Base-by-base conservation (phyloP, 2,329 filamentous ascomycete genomes). In the Trichophyton schoenleinii region DNA sequence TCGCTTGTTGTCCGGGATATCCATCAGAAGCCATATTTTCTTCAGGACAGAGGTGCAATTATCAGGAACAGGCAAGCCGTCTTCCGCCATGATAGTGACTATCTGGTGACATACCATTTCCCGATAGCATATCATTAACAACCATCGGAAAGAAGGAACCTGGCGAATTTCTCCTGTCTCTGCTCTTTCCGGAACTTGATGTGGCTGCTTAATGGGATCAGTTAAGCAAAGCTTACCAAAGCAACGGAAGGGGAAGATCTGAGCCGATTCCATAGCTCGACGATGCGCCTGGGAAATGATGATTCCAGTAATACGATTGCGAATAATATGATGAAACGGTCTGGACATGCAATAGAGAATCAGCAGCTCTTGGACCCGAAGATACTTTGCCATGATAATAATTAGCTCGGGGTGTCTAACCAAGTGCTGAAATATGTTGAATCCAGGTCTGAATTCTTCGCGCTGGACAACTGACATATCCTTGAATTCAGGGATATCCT, bases 1-100 rank as follows among this genome's bases (percentile, higher is more conserved):
- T 13, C 80, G 75, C 0, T 65, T 67, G 58, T 79, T 86, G 13
- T 82, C 83, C 0, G 81, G 75, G 3, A 86, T 74, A 67, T 91
- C 87, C 77, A 90, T 83, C 38, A 88, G 68, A 59, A 87, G 79
- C 89, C 89, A 94, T 18, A 89, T 75, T 68, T 88, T 87, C 67
- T 83, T 78, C 53, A 88, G 73, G 0, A 79, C 77, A 9, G 67
- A 58, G 58, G 75, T 69, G 64, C 80, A 81, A 28, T 71, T 70
- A 0, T 64, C 57, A 0, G 86, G 85, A 59, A 84, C 73, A 8
- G 80, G 78, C 62, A 85, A 80, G 1, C 85, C 85, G 49, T 79
- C 73, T 13, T 80, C 75, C 0, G 81, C 81, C 65, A 91, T 76
- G 11, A 79, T 74, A 13, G 80, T 79, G n/a, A 87, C 70, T 65